Conservation (phyloP, 768 basidiomycete species). For the Tricholoma hemisulphureum region DNA sequence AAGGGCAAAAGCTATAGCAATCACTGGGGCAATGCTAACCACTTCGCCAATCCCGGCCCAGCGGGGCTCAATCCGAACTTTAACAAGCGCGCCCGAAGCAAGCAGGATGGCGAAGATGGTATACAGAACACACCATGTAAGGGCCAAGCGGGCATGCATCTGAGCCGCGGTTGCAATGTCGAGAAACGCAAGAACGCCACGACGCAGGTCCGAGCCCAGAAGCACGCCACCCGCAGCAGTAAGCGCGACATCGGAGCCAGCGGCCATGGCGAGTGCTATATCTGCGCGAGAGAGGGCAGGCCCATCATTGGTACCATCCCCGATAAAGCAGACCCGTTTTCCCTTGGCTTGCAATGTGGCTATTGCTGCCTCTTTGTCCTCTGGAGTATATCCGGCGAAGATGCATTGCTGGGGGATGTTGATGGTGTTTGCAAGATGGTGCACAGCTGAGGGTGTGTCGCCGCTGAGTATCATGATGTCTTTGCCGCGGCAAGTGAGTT, state of each 20-base stretch:
- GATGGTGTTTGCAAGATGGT: constrained; percentile 26
- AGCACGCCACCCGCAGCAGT: constrained; percentile 49
- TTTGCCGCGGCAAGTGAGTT: constrained; percentile 34
- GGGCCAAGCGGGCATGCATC: constrained; percentile 33
- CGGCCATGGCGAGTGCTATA: constrained; percentile 39
- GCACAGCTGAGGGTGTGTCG: constrained; percentile 44
- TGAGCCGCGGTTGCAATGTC: constrained; percentile 33
- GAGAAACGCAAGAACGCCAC: constrained; percentile 39
- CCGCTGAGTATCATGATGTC: constrained; percentile 50
- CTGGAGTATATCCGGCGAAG: constrained; percentile 45
- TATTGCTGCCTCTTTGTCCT: constrained; percentile 41
- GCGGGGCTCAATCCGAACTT: constrained; percentile 36
- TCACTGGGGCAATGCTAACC: constrained; percentile 42
- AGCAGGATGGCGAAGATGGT: constrained; percentile 47
- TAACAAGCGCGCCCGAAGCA: constrained; percentile 48
- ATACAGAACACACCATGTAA: constrained; percentile 41
- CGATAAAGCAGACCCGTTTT: constrained; percentile 39
- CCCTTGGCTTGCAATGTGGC: constrained; percentile 23
- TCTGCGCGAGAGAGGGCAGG: constrained; percentile 51
- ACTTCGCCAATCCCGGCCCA: constrained; percentile 46
- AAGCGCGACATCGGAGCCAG: constrained; percentile 36
- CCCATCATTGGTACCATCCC: constrained; percentile 56
- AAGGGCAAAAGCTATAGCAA: constrained; percentile 30
- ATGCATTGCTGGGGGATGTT: constrained; percentile 37
- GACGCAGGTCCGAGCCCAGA: constrained; percentile 27